A percentile compares a stretch with the other conserved stretches of the same genome.
phyloP scores from a whole-genome alignment of 106 monocot genomes.

The Chionographis japonica region DNA sequence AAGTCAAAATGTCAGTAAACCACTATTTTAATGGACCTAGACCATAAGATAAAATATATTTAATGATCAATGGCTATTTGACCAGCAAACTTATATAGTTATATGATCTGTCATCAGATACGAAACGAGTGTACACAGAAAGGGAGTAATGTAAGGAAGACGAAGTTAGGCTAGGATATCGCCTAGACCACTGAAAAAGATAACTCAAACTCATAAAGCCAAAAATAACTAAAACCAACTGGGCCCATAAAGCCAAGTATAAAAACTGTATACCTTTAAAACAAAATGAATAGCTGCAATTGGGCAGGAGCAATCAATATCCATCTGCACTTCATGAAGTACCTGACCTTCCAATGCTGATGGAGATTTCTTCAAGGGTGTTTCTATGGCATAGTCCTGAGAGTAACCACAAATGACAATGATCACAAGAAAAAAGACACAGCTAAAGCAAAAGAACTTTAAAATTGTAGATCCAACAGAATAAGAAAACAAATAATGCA shows the following conservation, averaged over 20 bases:
- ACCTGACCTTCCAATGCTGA: conserved; percentile 39
- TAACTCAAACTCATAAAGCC: neutral
- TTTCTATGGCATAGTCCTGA: conserved; percentile 95
- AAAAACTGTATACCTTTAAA: conserved; percentile 56
- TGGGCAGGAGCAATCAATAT: conserved; percentile 34
- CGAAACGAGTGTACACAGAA: too few relatives aligned
- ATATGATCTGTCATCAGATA: too few relatives aligned
- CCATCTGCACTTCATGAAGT: conserved; percentile 60
- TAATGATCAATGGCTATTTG: too few relatives aligned
- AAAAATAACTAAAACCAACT: neutral
- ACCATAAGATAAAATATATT: too few relatives aligned
- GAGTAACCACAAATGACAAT: conserved; percentile 9
- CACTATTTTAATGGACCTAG: too few relatives aligned
- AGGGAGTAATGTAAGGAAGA: too few relatives aligned
- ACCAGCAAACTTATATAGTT: too few relatives aligned
- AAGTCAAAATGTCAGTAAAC: too few relatives aligned
- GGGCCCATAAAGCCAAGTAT: neutral
- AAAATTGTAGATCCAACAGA: neutral
- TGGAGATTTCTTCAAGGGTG: conserved; percentile 61
- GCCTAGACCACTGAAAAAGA: neutral
- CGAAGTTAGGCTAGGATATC: too few relatives aligned
- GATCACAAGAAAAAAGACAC: neutral
- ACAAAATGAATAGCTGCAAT: conserved; percentile 86
- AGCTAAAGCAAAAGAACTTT: neutral
- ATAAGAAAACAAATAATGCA: neutral